Percentiles rank a stretch among this genome's conserved stretches.
Evolutionary conservation across 331 rosid genomes (phyloP).

Genomic region (Phaseolus coccineus): DNA sequence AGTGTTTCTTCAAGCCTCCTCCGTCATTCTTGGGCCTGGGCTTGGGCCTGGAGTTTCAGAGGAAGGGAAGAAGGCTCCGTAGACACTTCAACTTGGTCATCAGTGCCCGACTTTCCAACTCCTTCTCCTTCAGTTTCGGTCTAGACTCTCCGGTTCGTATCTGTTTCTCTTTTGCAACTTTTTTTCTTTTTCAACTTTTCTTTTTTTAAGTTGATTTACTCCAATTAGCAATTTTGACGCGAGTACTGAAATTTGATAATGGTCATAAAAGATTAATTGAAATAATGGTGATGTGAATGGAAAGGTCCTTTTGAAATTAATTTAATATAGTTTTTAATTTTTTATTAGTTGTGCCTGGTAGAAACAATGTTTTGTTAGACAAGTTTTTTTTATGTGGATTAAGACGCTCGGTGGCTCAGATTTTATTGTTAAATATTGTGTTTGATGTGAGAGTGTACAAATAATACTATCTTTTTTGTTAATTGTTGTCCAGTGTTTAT

Average conservation of each 20-base stretch:
- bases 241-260: not conserved
- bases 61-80: constrained; percentile 54
- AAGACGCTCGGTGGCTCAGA: not conserved
- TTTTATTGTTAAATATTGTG: constrained; percentile 11
- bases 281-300: not conserved
- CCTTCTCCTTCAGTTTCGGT: constrained; percentile 66
- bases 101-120: constrained; percentile 74
- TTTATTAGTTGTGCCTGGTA: not conserved
- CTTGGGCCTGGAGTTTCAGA: constrained; percentile 52
- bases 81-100: constrained; percentile 67
- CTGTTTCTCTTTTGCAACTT: not conserved
- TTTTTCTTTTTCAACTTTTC: constrained; percentile 8
- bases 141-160: constrained; percentile 77
- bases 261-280: not conserved
- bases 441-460: not conserved
- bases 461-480: not conserved
- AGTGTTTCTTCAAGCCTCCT: constrained; percentile 51
- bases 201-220: not conserved
- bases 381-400: not conserved
- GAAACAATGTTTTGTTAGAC: not conserved
- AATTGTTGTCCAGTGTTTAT: not conserved
- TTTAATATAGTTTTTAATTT: not conserved
- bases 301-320: not conserved
- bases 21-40: constrained; percentile 46
- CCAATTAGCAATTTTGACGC: not conserved